A percentile compares a stretch with the other conserved stretches of the same genome.
Conservation (phyloP, 1,284 basidiomycete genomes). For the Ganoderma multipileum region DNA sequence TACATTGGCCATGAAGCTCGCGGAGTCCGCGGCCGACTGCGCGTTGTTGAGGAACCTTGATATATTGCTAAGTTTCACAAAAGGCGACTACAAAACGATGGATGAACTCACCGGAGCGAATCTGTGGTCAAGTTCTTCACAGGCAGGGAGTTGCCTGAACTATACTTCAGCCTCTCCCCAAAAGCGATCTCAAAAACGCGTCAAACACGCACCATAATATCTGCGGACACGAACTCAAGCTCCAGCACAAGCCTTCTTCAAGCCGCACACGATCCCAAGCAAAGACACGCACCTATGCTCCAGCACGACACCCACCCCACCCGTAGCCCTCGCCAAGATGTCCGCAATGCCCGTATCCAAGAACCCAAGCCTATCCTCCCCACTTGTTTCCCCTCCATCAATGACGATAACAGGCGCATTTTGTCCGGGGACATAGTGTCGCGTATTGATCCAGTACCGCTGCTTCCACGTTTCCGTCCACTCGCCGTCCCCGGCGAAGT, state of each 20-base stretch:
- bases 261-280: background rate
- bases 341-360: conserved; percentile 87
- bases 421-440: conserved; percentile 76
- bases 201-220: conserved; percentile 25
- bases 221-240: conserved; percentile 69
- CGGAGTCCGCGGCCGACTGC: conserved; percentile 92
- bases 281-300: conserved; percentile 70
- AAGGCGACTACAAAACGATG: background rate
- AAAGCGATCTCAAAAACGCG: background rate
- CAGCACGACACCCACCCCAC: conserved; percentile 87
- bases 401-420: conserved; percentile 83
- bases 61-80: background rate
- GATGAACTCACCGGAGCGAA: conserved; percentile 60
- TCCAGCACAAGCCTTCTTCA: background rate
- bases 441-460: conserved; percentile 90
- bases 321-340: conserved; percentile 83
- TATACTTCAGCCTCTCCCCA: background rate
- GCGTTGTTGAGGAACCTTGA: conserved; percentile 85
- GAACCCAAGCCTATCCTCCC: conserved; percentile 72
- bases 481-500: conserved; percentile 57
- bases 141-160: conserved; percentile 80
- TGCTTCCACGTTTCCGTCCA: conserved; percentile 65
- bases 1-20: conserved; percentile 87
- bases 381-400: conserved; percentile 87
- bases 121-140: conserved; percentile 84